phyloP scores from a whole-genome alignment of 73 alveolate species.

The Stentor roeselii region DNA sequence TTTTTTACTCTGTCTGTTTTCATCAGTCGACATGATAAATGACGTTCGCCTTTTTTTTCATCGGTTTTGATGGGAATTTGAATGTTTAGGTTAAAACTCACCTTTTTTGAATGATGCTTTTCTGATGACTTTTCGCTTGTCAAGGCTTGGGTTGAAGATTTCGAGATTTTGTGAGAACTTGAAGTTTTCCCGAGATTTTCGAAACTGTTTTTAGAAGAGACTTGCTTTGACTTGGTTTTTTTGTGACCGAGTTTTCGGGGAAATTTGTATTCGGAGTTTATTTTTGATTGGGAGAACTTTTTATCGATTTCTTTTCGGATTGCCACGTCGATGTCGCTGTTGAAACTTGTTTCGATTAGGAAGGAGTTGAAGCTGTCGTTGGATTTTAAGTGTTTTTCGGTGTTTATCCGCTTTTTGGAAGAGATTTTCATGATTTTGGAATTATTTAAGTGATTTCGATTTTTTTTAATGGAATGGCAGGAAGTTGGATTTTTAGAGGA shows the following conservation, averaged over 20 bases:
- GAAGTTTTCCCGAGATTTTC: not conserved
- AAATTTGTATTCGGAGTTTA: slow-evolving; percentile 1
- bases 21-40: not conserved
- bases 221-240: not conserved
- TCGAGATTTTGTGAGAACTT: not conserved
- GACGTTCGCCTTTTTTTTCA: not conserved
- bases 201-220: not conserved
- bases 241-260: slow-evolving; percentile 1
- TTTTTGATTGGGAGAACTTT: slow-evolving; percentile 9
- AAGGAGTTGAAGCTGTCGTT: slow-evolving; percentile 1
- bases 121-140: not conserved
- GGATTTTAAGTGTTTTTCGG: not conserved
- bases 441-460: no score
- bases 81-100: no score
- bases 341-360: slow-evolving; percentile 25
- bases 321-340: slow-evolving; percentile 25
- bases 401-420: not conserved
- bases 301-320: slow-evolving; percentile 6
- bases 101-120: not conserved
- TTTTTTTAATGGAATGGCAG: no score
- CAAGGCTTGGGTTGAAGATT: not conserved
- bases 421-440: not conserved
- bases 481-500: no score
- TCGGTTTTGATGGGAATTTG: not conserved
- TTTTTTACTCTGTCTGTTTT: not conserved